Base-by-base conservation (phyloP, 768 basidiomycete species). In the Cystobasidium tubakii region DNA sequence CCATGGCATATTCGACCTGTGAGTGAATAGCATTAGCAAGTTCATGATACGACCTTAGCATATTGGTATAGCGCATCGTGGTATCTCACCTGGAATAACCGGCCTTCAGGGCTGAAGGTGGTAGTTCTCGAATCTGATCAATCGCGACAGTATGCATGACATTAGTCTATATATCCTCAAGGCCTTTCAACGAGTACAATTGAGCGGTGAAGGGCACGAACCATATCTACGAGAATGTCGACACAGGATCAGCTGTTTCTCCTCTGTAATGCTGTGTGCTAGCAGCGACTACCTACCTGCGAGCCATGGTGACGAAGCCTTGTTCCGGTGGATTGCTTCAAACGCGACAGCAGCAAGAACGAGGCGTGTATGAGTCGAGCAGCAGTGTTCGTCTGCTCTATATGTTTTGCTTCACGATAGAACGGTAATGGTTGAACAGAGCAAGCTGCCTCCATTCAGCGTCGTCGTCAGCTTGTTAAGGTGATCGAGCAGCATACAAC, bases 91-190 rank as follows among this genome's bases (percentile, higher is more conserved):
- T 99, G 95, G 82, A 95, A 98, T 71, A 99, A 84, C 75, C 95
- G 92, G 89, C 95, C 95, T 83, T 99, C 95, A 39, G 95, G 95
- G 66, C 94, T 97, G 87, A 98, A 98, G 84, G 96, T 98, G 75
- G 95, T 98, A 77, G 94, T 99, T 78, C 92, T 89, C 19, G 76
- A 72, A 75, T 76, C 78, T 71, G 44, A 19, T 34, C 25, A 34
- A 65, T 34, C 25, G 43, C 63, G 25, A 65, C 54, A 31, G 54
- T 12, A 23, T 9, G 54, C 54, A 57, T 57, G 9, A n/a, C n/a
- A n/a, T n/a, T n/a, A n/a, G n/a, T n/a, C n/a, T n/a, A n/a, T n/a
- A n/a, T n/a, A n/a, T n/a, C n/a, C n/a, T n/a, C n/a, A n/a, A n/a
- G n/a, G n/a, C n/a, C n/a, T n/a, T n/a, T n/a, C n/a, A n/a, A n/a